These are phyloP conservation scores for Mycena haematopus DNA, from an alignment of 768 basidiomycete species.

Conservation along the genomic window DNA sequence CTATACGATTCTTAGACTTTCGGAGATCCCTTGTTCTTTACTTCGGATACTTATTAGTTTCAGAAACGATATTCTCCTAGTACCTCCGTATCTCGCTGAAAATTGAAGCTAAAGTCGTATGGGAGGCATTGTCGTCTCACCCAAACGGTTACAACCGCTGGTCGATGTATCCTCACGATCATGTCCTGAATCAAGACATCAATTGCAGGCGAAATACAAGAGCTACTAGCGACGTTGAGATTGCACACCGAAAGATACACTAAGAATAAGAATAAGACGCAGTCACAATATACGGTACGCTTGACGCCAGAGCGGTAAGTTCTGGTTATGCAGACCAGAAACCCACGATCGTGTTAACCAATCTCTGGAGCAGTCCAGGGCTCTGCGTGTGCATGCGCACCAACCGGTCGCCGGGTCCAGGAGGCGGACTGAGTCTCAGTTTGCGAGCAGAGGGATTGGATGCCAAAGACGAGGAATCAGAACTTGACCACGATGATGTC, in stretches of 20 bases:
- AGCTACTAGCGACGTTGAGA: conserved; percentile 6
- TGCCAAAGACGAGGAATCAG: not conserved
- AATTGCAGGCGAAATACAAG: conserved; percentile 7
- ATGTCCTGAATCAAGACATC: conserved; percentile 5
- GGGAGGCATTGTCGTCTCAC: too few species aligned
- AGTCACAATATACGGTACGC: not conserved
- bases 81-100: too few species aligned
- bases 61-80: too few species aligned
- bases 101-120: too few species aligned
- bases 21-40: too few species aligned
- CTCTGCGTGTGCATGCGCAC: conserved; percentile 3
- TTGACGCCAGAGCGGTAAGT: not conserved
- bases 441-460: not conserved
- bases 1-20: too few species aligned
- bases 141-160: too few species aligned
- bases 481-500: conserved; percentile 5
- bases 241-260: not conserved
- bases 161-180: too few species aligned
- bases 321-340: not conserved
- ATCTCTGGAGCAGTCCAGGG: not conserved
- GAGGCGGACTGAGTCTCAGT: conserved; percentile 18
- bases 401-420: conserved; percentile 3
- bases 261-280: not conserved
- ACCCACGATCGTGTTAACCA: not conserved
- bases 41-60: too few species aligned